Evolutionary conservation across 352 stramenopile genomes (phyloP).

Genomic region (Phytophthora cactorum): DNA sequence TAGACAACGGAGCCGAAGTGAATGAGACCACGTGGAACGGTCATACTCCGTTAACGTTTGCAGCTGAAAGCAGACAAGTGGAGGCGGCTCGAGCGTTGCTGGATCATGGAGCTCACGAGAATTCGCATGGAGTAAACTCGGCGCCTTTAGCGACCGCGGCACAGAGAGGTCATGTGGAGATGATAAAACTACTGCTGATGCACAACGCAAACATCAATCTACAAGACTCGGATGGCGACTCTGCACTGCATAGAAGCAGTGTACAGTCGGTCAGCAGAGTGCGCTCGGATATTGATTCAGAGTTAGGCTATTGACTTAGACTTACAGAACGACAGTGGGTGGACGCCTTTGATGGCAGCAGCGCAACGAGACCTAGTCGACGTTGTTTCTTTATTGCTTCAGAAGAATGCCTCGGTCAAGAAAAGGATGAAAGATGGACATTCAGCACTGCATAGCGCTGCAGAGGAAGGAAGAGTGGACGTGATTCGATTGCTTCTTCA

Average conservation of each 20-base stretch:
- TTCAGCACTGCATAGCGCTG: slow-evolving; percentile 21
- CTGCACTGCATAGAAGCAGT: slow-evolving; percentile 27
- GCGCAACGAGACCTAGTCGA: slow-evolving; percentile 7
- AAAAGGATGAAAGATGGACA: slow-evolving; percentile 4
- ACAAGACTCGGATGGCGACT: slow-evolving; percentile 16
- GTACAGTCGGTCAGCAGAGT: slow-evolving; percentile 7
- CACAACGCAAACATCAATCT: slow-evolving; percentile 5
- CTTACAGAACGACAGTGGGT: background rate
- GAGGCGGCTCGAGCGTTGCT: slow-evolving; percentile 6
- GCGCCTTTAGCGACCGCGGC: slow-evolving; percentile 8
- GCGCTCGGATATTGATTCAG: background rate
- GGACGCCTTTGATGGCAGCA: slow-evolving; percentile 24
- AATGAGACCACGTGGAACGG: slow-evolving; percentile 10
- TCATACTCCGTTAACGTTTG: slow-evolving; percentile 24
- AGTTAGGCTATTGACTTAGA: background rate
- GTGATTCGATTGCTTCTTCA: slow-evolving; percentile 12
- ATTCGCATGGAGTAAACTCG: background rate
- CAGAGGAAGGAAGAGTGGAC: slow-evolving; percentile 13
- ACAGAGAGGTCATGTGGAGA: slow-evolving; percentile 13
- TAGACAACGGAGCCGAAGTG: too few relatives aligned
- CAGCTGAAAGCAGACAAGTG: slow-evolving; percentile 12
- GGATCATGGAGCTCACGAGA: background rate
- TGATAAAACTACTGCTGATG: slow-evolving; percentile 21
- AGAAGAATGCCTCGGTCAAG: background rate
- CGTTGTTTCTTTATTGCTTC: slow-evolving; percentile 9